A percentile compares a stretch with the other conserved stretches of the same genome.
phyloP scores from a whole-genome alignment of 805 yeast genomes.

The Nakazawaea populi region DNA sequence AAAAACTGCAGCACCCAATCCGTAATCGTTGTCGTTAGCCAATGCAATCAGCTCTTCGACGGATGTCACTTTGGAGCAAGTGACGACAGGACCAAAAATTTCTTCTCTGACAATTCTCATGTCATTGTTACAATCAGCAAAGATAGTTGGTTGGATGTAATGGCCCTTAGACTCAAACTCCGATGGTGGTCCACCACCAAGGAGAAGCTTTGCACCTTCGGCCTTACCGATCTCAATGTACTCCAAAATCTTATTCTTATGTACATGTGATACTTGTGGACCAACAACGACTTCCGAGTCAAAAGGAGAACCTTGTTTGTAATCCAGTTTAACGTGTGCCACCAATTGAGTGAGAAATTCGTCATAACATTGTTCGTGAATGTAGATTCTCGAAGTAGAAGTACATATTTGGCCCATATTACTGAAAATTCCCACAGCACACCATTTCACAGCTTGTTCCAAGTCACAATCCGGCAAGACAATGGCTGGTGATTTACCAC shows the following conservation, averaged over 20 bases:
- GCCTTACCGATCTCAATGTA: conserved; percentile 61
- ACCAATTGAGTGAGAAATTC: conserved; percentile 31
- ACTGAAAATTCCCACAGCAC: conserved; percentile 38
- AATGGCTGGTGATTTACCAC: conserved; percentile 53
- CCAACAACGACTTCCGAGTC: conserved; percentile 63
- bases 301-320: conserved; percentile 65
- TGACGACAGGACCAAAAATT: conserved; percentile 77
- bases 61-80: conserved; percentile 59
- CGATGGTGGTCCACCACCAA: conserved; percentile 61
- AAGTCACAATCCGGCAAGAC: conserved; percentile 47
- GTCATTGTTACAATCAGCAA: conserved; percentile 60
- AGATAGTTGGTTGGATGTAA: conserved; percentile 66
- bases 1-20: conserved; percentile 77
- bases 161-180: conserved; percentile 48
- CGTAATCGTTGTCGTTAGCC: conserved; percentile 68
- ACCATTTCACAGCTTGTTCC: conserved; percentile 48
- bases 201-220: conserved; percentile 64
- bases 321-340: conserved; percentile 28
- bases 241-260: conserved; percentile 59
- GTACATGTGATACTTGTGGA: conserved; percentile 64
- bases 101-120: conserved; percentile 66
- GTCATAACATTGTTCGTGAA: conserved; percentile 37
- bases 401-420: conserved; percentile 44
- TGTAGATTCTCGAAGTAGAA: conserved; percentile 39
- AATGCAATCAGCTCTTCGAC: conserved; percentile 57